Evolutionary conservation across 352 stramenopile genomes (phyloP), one percentile per base, ranked within the genome.

Genomic region (Peronospora belbahrii): DNA sequence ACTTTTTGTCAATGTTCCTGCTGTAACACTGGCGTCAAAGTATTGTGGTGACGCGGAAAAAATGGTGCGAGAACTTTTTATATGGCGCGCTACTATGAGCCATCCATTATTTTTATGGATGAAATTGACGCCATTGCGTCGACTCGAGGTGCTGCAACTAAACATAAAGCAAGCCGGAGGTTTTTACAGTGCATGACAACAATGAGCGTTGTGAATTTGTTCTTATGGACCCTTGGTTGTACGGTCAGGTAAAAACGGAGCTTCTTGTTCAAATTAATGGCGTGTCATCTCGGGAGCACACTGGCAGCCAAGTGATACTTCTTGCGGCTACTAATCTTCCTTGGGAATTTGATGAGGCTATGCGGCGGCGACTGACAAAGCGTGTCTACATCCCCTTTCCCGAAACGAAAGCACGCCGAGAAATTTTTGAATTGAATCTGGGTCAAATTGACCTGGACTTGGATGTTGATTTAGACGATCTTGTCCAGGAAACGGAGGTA

Each of bases 1-100:
- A 98, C 94, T 2, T 99, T 99, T 68, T 99, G n/a, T 99, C 69
- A 98, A 98, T 56, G 94, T 99, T 27, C 94, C 76, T 23, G 80
- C 83, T 20, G 96, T 84, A 3, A 95, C 77, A 15, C 62, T 97
- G 0, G 86, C 85, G 14, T 95, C 87, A 39, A 97, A 98, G 70
- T 97, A 91, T 59, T 81, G 92, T n/a, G 94, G 93, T 14, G 88
- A 97, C 18, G 94, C 75, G 5, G 94, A 98, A 56, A 98, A 98
- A 45, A 85, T 98, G 53, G 91, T 98, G 34, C 83, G 93, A 32
- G 95, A 98, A 22, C 69, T 99, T 8, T 99, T 99, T 55, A 98
- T 30, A 98, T 99, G 81, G 95, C 96, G 14, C 81, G 94, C 11
- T 97, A 97, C 61, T 97, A 98, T 65, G 83, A 92, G 10, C 96